Conservation (phyloP, 768 basidiomycete species). For the Phaeotremella fagi region DNA sequence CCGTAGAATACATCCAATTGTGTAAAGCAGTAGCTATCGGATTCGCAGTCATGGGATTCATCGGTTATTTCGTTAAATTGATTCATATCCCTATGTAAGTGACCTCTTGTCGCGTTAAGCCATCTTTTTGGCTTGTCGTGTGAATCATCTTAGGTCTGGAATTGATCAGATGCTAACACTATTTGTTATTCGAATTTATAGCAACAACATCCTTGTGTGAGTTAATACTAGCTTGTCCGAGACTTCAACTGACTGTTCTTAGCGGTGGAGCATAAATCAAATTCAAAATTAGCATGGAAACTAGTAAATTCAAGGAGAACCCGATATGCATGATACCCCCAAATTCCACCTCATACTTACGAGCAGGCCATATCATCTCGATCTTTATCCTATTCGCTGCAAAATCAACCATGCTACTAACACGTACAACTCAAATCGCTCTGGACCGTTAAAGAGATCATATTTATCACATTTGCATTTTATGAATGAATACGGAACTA, state of each 20-base stretch:
- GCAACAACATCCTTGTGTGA: slow-evolving; percentile 97
- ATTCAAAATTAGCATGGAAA: neutral
- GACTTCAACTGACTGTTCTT: neutral
- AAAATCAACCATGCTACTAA: too few relatives aligned
- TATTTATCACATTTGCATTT: too few relatives aligned
- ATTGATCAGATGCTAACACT: slow-evolving; percentile 16
- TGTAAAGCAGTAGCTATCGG: slow-evolving; percentile 95
- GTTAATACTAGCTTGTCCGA: slow-evolving; percentile 48
- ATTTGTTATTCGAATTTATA: slow-evolving; percentile 41
- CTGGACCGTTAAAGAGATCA: too few relatives aligned
- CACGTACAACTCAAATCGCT: too few relatives aligned
- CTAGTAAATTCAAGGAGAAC: too few relatives aligned
- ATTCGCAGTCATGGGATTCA: slow-evolving; percentile 98
- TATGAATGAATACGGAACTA: too few relatives aligned
- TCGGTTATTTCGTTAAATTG: slow-evolving; percentile 97
- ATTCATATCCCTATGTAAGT: slow-evolving; percentile 97
- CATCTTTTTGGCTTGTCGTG: neutral
- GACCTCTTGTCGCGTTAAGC: neutral
- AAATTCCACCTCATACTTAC: too few relatives aligned
- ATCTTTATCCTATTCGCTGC: too few relatives aligned
- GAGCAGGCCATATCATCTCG: too few relatives aligned
- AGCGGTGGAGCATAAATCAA: neutral
- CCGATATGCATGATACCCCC: neutral
- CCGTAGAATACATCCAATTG: slow-evolving; percentile 89
- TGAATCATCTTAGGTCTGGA: neutral